Conservation (phyloP, 73 alveolate genomes). For the Paraurostyla sp. region DNA sequence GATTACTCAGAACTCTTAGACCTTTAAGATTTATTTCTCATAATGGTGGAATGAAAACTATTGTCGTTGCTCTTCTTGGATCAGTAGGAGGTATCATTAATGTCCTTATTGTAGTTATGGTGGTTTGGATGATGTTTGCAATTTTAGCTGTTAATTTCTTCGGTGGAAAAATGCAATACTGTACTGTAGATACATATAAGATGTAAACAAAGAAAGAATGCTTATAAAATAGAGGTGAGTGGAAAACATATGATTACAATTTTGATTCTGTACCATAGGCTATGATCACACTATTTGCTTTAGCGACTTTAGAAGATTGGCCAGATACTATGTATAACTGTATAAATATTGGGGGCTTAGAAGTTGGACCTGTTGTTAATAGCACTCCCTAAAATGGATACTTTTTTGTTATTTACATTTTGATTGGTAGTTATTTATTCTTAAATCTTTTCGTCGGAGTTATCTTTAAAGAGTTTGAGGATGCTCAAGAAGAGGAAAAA, state of each 20-base stretch:
- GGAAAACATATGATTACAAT: constrained; percentile 72
- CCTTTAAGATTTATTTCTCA: constrained; percentile 93
- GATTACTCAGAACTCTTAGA: constrained; percentile 92
- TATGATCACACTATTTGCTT: constrained; percentile 65
- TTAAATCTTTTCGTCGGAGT: constrained; percentile 96
- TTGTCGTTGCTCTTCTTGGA: constrained; percentile 87
- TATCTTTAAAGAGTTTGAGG: constrained; percentile 90
- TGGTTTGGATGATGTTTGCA: constrained; percentile 84
- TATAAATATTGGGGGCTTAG: constrained; percentile 39
- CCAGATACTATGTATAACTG: constrained; percentile 46
- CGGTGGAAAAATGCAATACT: constrained; percentile 77
- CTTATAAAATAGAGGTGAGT: constrained; percentile 61
- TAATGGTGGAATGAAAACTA: constrained; percentile 88
- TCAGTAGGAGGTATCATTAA: constrained; percentile 86
- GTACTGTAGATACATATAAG: constrained; percentile 48
- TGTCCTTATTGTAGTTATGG: constrained; percentile 79
- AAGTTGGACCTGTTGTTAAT: constrained; percentile 45
- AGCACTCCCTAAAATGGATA: constrained; percentile 37
- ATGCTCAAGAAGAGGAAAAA: constrained; percentile 83
- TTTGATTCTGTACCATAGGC: constrained; percentile 75
- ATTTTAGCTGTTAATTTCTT: constrained; percentile 79
- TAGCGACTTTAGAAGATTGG: constrained; percentile 82
- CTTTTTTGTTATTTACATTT: constrained; percentile 87
- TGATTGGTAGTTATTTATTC: constrained; percentile 89
- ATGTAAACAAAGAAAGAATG: not conserved